These are phyloP conservation scores for Knoxia roxburghii DNA, from an alignment of 257 asterid species.

Conservation along the genomic window DNA sequence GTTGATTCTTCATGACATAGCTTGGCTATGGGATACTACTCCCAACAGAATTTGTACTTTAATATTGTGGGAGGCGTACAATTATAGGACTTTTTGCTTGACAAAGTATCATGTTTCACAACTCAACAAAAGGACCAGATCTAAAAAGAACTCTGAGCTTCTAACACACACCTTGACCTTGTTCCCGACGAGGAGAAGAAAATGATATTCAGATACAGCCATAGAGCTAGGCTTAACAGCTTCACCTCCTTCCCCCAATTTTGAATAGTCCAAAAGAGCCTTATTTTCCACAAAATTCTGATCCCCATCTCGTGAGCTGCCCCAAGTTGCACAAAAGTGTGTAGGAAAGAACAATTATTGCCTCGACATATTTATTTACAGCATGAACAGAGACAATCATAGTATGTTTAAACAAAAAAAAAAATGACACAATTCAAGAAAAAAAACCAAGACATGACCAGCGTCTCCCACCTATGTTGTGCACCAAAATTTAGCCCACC, in stretches of 20 bases:
- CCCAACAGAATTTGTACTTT: background rate
- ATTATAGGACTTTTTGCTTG: background rate
- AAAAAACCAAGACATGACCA: conserved; percentile 11
- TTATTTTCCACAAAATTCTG: conserved; percentile 98
- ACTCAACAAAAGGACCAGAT: background rate
- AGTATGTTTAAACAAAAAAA: background rate
- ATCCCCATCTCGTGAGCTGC: conserved; percentile 87
- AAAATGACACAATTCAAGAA: background rate
- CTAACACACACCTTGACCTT: conserved; percentile 71
- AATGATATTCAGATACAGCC: conserved; percentile 92
- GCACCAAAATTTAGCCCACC: conserved; percentile 96
- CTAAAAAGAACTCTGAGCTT: conserved; percentile 6
- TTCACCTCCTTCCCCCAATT: conserved; percentile 75
- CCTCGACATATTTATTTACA: background rate
- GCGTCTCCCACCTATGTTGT: conserved; percentile 55
- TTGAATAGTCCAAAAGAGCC: conserved; percentile 83
- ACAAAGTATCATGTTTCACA: background rate
- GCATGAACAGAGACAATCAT: background rate
- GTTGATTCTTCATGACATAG: background rate
- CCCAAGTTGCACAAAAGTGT: conserved; percentile 22
- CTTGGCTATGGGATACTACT: background rate
- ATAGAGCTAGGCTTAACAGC: conserved; percentile 88
- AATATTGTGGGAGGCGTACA: background rate
- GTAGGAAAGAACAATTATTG: conserved; percentile 12
- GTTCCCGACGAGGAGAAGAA: conserved; percentile 92